Base-by-base conservation (phyloP, 2,329 filamentous ascomycete genomes). In the Colletotrichum liriopes region DNA sequence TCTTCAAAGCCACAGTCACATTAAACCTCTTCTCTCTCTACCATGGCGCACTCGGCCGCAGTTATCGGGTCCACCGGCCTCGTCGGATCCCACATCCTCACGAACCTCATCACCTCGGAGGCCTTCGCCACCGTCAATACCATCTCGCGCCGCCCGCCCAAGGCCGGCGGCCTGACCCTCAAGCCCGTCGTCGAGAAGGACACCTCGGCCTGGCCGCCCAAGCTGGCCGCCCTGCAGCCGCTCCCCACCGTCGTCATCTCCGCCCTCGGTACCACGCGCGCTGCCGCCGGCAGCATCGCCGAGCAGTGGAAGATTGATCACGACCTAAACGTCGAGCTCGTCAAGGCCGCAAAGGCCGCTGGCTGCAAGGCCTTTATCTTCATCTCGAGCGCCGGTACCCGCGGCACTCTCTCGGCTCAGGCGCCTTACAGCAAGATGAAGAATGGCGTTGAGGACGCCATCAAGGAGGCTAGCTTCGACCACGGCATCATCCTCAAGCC, bases 231-330 rank as follows among this genome's bases (percentile, higher is more conserved):
- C 43, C 82, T 93, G 56, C 78, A 83, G 0, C 89, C 91, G 0
- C 74, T 85, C 0, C 91, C 93, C 0, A 80, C 85, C 1, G 85
- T 93, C 75, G 92, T 96, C 84, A 91, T 96, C 83, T 95, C 93
- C 2, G 90, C 90, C 1, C 88, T 98, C 1, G 96, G 92, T 70
- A 98, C 94, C 2, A 98, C 95, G 0, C 90, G 91, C 60, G 92
- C 86, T 0, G 86, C 87, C 16, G 95, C 94, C 0, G 95, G 95
- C 73, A 87, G 93, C 69, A 84, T 97, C 75, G 92, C 91, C 37
- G 91, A 92, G 73, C 96, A 98, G 83, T 93, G 94, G 84, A 93
- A 93, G 79, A 93, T 98, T 75, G 96, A 98, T 84, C 90, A 95
- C 79, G 94, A 96, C 78, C 86, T 98, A 55, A 97, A 97, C 82